Evolutionary conservation across 2,329 filamentous ascomycete genomes (phyloP).

Genomic region (Berkeleyomyces basicola): DNA sequence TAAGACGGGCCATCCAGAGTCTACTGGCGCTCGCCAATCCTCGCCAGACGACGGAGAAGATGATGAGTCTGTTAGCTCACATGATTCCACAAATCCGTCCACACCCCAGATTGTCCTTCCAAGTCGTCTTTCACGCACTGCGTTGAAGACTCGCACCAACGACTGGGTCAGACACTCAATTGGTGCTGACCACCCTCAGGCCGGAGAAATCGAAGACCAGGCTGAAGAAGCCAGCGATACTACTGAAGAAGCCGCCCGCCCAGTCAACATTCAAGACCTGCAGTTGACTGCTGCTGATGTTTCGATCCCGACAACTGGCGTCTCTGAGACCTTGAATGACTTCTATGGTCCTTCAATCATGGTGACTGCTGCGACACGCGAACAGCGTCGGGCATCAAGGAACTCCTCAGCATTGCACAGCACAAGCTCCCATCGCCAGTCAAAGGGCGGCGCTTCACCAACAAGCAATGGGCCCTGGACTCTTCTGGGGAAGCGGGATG

Average conservation of each 20-base stretch:
- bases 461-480: constrained; percentile 27
- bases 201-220: constrained; percentile 41
- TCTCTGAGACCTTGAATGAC: constrained; percentile 15
- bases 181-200: constrained; percentile 54
- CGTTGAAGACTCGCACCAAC: constrained; percentile 74
- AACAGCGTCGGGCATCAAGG: neutral
- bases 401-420: neutral
- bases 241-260: neutral
- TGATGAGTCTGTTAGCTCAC: constrained; percentile 24
- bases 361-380: neutral
- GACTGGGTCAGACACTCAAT: constrained; percentile 91
- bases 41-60: neutral
- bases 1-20: neutral
- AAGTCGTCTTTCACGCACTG: constrained; percentile 55
- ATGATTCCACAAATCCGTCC: constrained; percentile 27
- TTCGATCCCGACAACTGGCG: constrained; percentile 9
- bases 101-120: constrained; percentile 49
- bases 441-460: neutral
- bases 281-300: constrained; percentile 43
- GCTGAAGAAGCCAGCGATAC: constrained; percentile 22
- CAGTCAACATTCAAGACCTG: constrained; percentile 44
- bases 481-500: constrained; percentile 38
- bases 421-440: neutral
- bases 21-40: neutral
- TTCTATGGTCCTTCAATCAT: constrained; percentile 2